These are phyloP conservation scores for Rhodotorula graminis DNA, from an alignment of 768 basidiomycete genomes.

Conservation along the genomic window DNA sequence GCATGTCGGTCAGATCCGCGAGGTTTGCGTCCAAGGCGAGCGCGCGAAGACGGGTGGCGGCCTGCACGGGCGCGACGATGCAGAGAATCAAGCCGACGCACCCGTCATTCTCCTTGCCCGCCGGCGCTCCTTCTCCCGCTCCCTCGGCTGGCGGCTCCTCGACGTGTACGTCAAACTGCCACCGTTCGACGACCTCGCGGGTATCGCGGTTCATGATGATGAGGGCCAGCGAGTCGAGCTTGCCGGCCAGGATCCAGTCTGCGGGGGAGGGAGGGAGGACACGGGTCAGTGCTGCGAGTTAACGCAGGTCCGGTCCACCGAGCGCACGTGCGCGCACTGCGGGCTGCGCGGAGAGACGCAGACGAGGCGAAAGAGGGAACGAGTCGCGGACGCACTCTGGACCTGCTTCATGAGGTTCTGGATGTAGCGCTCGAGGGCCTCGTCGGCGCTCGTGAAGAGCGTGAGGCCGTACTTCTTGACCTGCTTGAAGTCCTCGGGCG, in stretches of 20 bases:
- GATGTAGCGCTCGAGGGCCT: conserved; percentile 88
- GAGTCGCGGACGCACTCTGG: conserved; percentile 60
- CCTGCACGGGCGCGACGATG: too few relatives aligned
- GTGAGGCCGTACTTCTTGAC: conserved; percentile 99
- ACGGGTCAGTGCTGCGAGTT: too few relatives aligned
- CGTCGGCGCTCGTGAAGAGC: conserved; percentile 87
- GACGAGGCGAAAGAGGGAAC: too few relatives aligned
- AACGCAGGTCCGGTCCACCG: too few relatives aligned
- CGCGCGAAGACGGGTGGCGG: too few relatives aligned
- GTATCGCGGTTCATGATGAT: conserved; percentile 95
- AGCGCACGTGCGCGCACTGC: too few relatives aligned
- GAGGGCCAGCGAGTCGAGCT: conserved; percentile 87
- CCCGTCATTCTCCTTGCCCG: conserved; percentile 47
- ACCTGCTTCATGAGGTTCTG: conserved; percentile 88
- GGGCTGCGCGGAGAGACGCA: too few relatives aligned
- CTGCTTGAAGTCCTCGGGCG: conserved; percentile 92
- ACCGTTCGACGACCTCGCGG: conserved; percentile 82
- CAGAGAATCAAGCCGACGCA: conserved; percentile 51
- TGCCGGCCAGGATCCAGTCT: conserved; percentile 93
- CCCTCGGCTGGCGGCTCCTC: conserved; percentile 53
- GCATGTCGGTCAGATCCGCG: too few relatives aligned
- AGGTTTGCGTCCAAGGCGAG: too few relatives aligned
- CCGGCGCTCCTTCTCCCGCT: conserved; percentile 8
- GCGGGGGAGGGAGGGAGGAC: not conserved
- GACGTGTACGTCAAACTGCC: conserved; percentile 94